A percentile compares a stretch with the other conserved stretches of the same genome.
Evolutionary conservation across 257 asterid genomes (phyloP).

Genomic region (Echium plantagineum): DNA sequence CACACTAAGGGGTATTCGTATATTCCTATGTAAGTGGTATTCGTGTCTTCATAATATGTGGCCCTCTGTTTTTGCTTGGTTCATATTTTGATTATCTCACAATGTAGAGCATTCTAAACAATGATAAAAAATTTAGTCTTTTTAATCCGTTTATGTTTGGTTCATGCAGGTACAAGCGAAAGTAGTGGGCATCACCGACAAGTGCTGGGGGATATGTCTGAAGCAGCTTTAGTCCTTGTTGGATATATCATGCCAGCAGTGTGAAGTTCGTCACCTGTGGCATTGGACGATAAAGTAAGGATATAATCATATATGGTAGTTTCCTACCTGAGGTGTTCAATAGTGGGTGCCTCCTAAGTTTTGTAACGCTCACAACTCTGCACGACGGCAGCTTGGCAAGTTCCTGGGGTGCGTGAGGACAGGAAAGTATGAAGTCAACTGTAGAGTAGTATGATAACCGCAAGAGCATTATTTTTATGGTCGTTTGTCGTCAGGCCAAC

Average conservation of each 20-base stretch:
- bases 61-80: neutral
- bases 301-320: too few relatives aligned
- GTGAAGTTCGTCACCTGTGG: neutral
- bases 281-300: neutral
- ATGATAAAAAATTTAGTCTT: neutral
- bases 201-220: neutral
- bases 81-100: neutral
- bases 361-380: neutral
- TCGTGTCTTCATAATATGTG: too few relatives aligned
- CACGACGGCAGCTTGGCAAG: too few relatives aligned
- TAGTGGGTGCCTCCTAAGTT: neutral
- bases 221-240: neutral
- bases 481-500: too few relatives aligned
- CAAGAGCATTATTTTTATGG: too few relatives aligned
- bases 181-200: constrained; percentile 13
- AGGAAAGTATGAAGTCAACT: too few relatives aligned
- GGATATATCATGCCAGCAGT: neutral
- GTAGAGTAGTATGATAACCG: too few relatives aligned
- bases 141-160: neutral
- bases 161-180: constrained; percentile 57
- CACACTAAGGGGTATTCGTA: too few relatives aligned
- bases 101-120: too few relatives aligned
- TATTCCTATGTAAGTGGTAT: too few relatives aligned
- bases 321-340: too few relatives aligned
- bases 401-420: too few relatives aligned